phyloP scores from a whole-genome alignment of 768 basidiomycete species.

The Leucosporidium yakuticum region DNA sequence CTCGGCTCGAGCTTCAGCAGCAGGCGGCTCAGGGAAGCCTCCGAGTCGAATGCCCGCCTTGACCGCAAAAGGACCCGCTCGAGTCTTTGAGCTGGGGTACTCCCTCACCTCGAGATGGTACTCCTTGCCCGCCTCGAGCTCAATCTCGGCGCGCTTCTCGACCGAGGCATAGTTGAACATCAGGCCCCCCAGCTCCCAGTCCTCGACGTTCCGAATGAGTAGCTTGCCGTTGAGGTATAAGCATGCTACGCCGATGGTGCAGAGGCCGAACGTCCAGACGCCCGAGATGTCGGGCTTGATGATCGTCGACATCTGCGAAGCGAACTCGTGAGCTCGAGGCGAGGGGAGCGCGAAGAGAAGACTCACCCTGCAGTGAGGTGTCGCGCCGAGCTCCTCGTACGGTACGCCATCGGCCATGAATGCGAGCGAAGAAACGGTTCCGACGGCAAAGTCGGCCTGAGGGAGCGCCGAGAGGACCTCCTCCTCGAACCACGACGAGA shows the following conservation, averaged over 20 bases:
- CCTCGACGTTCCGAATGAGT: slow-evolving; percentile 29
- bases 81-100: not conserved
- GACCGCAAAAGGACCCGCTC: not conserved
- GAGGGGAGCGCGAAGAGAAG: too few species aligned
- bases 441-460: not conserved
- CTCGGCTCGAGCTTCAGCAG: not conserved
- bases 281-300: slow-evolving; percentile 27
- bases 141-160: slow-evolving; percentile 28
- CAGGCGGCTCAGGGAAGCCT: not conserved
- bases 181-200: slow-evolving; percentile 15
- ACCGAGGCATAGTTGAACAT: slow-evolving; percentile 30
- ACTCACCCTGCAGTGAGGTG: slow-evolving; percentile 13
- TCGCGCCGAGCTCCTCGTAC: slow-evolving; percentile 4
- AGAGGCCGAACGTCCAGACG: slow-evolving; percentile 31
- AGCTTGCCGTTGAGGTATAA: slow-evolving; percentile 34
- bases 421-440: slow-evolving; percentile 1
- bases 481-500: not conserved
- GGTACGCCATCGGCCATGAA: slow-evolving; percentile 29
- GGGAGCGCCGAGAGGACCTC: not conserved
- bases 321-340: too few species aligned
- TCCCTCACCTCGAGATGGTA: slow-evolving; percentile 39
- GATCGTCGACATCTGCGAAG: slow-evolving; percentile 12
- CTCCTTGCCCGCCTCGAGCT: slow-evolving; percentile 36
- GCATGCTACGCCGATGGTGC: slow-evolving; percentile 17
- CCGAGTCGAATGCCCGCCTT: not conserved